phyloP scores from a whole-genome alignment of 1,284 basidiomycete genomes.

The Coriolopsis trogii region DNA sequence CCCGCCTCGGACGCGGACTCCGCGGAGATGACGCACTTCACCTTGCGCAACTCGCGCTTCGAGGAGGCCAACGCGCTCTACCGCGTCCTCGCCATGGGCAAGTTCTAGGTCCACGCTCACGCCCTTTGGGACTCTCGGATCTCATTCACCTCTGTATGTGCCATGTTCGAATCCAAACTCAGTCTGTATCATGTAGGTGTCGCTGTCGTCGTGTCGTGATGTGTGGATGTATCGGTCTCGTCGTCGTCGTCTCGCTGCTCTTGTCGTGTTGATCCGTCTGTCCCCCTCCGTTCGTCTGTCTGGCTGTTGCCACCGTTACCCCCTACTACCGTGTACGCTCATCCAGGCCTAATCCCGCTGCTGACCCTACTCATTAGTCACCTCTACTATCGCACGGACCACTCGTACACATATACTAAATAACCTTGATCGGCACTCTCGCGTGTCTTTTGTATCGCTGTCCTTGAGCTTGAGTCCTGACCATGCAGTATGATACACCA shows the following conservation, averaged over 20 bases:
- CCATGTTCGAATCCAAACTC: too few species aligned
- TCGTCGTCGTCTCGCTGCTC: neutral
- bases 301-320: neutral
- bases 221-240: constrained; percentile 5
- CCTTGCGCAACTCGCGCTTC: constrained; percentile 66
- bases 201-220: too few species aligned
- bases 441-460: too few species aligned
- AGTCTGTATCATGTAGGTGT: constrained; percentile 4
- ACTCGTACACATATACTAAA: too few species aligned
- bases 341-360: neutral
- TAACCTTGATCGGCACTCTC: too few species aligned
- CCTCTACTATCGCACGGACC: too few species aligned
- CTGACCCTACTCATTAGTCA: constrained; percentile 1
- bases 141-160: constrained; percentile 6
- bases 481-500: too few species aligned
- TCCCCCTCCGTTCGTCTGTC: neutral
- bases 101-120: constrained; percentile 35
- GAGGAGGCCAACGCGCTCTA: constrained; percentile 77
- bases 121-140: neutral
- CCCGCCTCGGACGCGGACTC: constrained; percentile 62
- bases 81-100: constrained; percentile 51
- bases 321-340: too few species aligned
- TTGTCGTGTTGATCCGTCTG: neutral
- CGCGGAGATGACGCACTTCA: constrained; percentile 75
- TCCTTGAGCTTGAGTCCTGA: too few species aligned